Conservation (phyloP, 495 filamentous ascomycete genomes). For the Copromyces sp. region DNA sequence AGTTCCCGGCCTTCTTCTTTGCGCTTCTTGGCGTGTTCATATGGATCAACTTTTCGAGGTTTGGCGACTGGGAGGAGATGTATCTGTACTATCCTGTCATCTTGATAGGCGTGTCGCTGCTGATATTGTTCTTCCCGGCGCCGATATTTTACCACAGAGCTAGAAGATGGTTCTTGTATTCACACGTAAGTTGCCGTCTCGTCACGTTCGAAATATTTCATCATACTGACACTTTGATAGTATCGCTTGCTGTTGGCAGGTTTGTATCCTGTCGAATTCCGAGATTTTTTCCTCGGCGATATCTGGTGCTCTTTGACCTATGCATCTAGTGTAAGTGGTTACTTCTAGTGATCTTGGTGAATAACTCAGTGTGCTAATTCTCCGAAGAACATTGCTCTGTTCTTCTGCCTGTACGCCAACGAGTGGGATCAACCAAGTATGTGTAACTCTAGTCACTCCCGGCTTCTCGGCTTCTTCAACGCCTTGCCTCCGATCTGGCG, state of each 20-base stretch:
- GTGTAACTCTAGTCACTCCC: constrained; percentile 81
- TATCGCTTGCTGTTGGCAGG: constrained; percentile 79
- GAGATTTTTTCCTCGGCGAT: constrained; percentile 95
- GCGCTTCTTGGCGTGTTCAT: constrained; percentile 70
- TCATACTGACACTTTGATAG: constrained; percentile 34
- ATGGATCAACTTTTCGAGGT: constrained; percentile 74
- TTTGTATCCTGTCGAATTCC: constrained; percentile 86
- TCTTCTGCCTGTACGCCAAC: constrained; percentile 84
- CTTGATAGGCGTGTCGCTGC: constrained; percentile 53
- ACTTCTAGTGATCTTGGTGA: neutral
- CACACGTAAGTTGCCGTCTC: constrained; percentile 50
- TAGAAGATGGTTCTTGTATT: constrained; percentile 74
- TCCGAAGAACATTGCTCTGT: constrained; percentile 70
- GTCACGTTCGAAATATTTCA: neutral
- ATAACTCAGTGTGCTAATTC: neutral
- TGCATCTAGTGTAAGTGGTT: constrained; percentile 61
- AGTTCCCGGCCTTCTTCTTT: constrained; percentile 69
- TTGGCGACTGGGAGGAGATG: constrained; percentile 49
- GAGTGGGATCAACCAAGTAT: constrained; percentile 57
- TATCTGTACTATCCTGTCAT: constrained; percentile 87
- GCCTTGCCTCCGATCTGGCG: constrained; percentile 79
- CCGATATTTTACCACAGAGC: constrained; percentile 66
- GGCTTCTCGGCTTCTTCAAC: constrained; percentile 78
- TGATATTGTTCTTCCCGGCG: constrained; percentile 64
- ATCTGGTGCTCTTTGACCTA: constrained; percentile 96